Conservation (phyloP, 2,329 filamentous ascomycete genomes). For the Xylariomycetidae sp. region DNA sequence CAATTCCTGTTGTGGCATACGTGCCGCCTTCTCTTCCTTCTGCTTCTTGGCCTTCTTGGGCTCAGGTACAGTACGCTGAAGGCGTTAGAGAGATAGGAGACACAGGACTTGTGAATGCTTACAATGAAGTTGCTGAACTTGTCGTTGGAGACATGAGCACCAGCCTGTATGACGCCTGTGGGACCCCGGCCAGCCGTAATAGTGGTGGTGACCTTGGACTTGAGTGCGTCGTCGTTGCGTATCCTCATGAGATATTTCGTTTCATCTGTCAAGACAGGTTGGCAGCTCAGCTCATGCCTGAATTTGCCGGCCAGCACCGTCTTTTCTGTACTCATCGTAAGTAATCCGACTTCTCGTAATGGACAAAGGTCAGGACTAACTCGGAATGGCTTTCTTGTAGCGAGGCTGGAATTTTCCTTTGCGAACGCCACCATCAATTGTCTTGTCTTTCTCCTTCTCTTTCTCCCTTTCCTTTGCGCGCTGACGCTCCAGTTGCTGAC, state of each 20-base stretch:
- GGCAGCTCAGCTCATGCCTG: constrained; percentile 70
- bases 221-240: constrained; percentile 55
- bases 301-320: constrained; percentile 71
- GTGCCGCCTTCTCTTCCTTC: constrained; percentile 53
- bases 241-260: constrained; percentile 58
- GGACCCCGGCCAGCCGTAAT: constrained; percentile 38
- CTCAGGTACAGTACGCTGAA: constrained; percentile 28
- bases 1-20: constrained; percentile 84
- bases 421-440: constrained; percentile 41
- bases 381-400: constrained; percentile 69
- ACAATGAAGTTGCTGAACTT: constrained; percentile 54
- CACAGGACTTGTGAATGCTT: constrained; percentile 26
- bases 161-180: constrained; percentile 53
- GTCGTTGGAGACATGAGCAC: constrained; percentile 43
- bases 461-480: constrained; percentile 32
- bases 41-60: constrained; percentile 68
- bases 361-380: constrained; percentile 45
- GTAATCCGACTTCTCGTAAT: too few relatives aligned
- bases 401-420: constrained; percentile 52
- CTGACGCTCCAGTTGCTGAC: too few relatives aligned
- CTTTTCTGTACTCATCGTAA: constrained; percentile 67
- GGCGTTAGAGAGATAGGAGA: constrained; percentile 8
- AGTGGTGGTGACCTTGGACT: constrained; percentile 53
- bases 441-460: constrained; percentile 38
- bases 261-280: constrained; percentile 67